Conservation (phyloP, 2,329 filamentous ascomycete genomes). For the Grosmannia clavigera region DNA sequence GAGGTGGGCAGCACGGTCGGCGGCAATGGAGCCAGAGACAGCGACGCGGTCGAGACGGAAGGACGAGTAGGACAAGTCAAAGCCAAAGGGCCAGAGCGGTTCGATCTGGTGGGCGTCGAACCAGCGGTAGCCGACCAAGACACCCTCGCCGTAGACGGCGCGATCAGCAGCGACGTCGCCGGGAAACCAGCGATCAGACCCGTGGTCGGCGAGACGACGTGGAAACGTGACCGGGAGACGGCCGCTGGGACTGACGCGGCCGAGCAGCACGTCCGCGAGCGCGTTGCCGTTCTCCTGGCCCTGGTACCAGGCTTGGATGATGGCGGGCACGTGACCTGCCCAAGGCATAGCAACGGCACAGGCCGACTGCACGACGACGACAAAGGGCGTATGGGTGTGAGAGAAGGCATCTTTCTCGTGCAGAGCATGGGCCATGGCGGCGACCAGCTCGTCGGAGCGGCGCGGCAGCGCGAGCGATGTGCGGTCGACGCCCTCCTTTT, state of each 20-base stretch:
- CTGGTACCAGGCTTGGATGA: conserved; percentile 37
- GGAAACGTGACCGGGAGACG: too few relatives aligned
- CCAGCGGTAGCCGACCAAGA: conserved; percentile 62
- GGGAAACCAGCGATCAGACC: conserved; percentile 43
- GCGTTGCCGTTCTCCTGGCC: too few relatives aligned
- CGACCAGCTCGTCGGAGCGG: conserved; percentile 21
- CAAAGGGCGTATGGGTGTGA: neutral
- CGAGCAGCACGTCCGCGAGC: too few relatives aligned
- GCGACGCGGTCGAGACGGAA: conserved; percentile 34
- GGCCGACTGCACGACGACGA: conserved; percentile 57
- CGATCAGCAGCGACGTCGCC: conserved; percentile 43
- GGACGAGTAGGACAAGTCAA: conserved; percentile 6
- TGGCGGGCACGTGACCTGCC: neutral
- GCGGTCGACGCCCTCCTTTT: conserved; percentile 11
- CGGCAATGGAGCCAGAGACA: neutral
- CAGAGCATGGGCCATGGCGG: neutral
- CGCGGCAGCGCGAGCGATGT: conserved; percentile 8
- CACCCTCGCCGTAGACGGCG: conserved; percentile 58
- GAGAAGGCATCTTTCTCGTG: too few relatives aligned
- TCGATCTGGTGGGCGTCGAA: conserved; percentile 43
- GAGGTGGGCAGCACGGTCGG: neutral
- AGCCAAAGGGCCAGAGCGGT: conserved; percentile 17
- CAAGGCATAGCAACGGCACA: conserved; percentile 56
- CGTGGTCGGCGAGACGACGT: conserved; percentile 29
- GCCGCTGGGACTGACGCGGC: too few relatives aligned